Evolutionary conservation across 2,329 filamentous ascomycete species (phyloP).

Genomic region (Sarocladium strictum): DNA sequence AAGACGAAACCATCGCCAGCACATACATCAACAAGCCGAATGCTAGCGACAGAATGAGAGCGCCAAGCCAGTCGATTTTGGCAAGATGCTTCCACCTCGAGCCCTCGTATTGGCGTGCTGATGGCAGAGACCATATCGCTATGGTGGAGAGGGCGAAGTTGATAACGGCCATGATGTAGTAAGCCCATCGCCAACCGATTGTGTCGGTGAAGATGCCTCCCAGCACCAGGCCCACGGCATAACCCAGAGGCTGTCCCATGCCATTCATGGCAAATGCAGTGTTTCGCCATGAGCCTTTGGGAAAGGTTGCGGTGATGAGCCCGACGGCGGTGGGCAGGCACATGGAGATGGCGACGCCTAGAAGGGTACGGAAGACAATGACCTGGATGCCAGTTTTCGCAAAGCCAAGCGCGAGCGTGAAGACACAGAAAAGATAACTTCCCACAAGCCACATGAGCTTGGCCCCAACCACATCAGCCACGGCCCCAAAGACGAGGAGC

Average conservation of each 20-base stretch:
- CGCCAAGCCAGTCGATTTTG: constrained; percentile 50
- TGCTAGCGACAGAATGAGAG: constrained; percentile 35
- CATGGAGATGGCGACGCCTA: constrained; percentile 30
- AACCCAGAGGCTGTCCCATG: constrained; percentile 39
- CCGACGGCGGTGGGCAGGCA: constrained; percentile 31
- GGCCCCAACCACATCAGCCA: constrained; percentile 30
- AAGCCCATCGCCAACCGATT: constrained; percentile 41
- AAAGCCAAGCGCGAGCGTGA: constrained; percentile 28
- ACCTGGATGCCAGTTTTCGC: constrained; percentile 28
- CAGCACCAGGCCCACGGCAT: constrained; percentile 42
- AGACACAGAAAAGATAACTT: constrained; percentile 24
- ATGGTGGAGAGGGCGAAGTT: constrained; percentile 28
- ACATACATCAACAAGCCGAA: constrained; percentile 46
- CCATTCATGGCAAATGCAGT: constrained; percentile 38
- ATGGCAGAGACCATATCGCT: constrained; percentile 31
- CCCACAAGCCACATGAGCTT: constrained; percentile 28
- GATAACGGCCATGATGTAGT: constrained; percentile 32
- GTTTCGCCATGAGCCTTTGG: constrained; percentile 29
- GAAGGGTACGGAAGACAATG: constrained; percentile 28
- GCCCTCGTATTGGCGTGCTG: constrained; percentile 19
- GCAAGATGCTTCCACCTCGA: constrained; percentile 21
- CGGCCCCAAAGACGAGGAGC: constrained; percentile 29
- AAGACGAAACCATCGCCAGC: constrained; percentile 35
- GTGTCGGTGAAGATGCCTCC: constrained; percentile 43
- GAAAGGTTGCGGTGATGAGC: constrained; percentile 30